Percentiles rank a stretch among this genome's conserved stretches.
Evolutionary conservation across 345 rosid genomes (phyloP).

Genomic region (Arabidopsis arenosa): DNA sequence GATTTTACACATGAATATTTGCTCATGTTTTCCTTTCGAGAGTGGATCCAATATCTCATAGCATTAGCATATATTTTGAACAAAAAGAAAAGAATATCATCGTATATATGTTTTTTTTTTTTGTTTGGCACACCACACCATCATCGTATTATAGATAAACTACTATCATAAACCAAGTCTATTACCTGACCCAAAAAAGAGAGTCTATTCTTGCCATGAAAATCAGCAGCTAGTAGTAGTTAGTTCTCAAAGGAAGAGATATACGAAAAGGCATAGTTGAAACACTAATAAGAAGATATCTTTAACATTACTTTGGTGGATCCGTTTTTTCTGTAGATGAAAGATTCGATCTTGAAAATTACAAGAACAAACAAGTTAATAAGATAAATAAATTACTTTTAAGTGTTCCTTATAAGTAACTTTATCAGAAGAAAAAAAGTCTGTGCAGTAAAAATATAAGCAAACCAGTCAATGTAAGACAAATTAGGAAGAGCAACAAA

Average conservation of each 20-base stretch:
- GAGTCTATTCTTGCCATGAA: conserved; percentile 52
- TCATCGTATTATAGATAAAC: not conserved
- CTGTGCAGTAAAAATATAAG: not conserved
- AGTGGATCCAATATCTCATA: not conserved
- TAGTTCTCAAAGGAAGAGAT: conserved; percentile 48
- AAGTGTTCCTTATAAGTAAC: not conserved
- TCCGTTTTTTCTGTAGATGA: conserved; percentile 22
- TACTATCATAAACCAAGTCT: conserved; percentile 6
- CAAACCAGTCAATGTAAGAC: not conserved
- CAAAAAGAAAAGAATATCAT: too few relatives aligned
- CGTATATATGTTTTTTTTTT: not conserved
- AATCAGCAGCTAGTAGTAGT: conserved; percentile 53
- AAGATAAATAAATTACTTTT: not conserved
- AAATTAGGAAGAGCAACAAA: conserved; percentile 18
- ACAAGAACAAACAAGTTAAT: not conserved
- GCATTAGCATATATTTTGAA: too few relatives aligned
- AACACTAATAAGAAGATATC: conserved; percentile 1
- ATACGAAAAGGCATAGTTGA: conserved; percentile 35
- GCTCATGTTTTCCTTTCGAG: not conserved
- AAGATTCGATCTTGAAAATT: conserved; percentile 23
- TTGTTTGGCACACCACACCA: too few relatives aligned
- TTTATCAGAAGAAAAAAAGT: not conserved
- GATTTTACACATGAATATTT: not conserved
- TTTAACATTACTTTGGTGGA: conserved; percentile 32
- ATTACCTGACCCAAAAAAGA: not conserved